These are phyloP conservation scores for Beauveria sp. DNA, from an alignment of 2,329 filamentous ascomycete species.

Conservation along the genomic window DNA sequence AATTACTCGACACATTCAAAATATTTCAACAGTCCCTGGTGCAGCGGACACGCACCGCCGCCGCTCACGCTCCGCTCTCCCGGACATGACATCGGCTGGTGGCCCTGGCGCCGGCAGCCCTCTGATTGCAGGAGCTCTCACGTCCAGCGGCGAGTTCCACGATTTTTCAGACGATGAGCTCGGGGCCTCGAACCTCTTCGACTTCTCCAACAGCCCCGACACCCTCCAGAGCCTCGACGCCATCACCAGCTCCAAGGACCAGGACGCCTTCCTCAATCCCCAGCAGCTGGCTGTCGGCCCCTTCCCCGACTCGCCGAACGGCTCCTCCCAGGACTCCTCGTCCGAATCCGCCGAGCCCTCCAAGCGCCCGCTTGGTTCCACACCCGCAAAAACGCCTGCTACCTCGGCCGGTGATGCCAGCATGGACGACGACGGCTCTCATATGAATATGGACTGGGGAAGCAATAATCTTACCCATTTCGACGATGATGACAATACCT, in stretches of 20 bases:
- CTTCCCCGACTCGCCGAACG: slow-evolving; percentile 34
- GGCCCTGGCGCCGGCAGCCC: slow-evolving; percentile 27
- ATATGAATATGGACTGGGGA: slow-evolving; percentile 37
- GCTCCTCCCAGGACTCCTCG: slow-evolving; percentile 40
- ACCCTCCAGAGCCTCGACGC: slow-evolving; percentile 27
- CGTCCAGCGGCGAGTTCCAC: slow-evolving; percentile 29
- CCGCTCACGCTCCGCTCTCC: slow-evolving; percentile 15
- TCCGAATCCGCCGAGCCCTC: slow-evolving; percentile 43
- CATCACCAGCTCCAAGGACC: slow-evolving; percentile 21
- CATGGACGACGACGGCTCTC: slow-evolving; percentile 34
- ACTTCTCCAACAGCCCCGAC: slow-evolving; percentile 30
- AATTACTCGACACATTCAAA: neutral
- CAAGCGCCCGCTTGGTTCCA: slow-evolving; percentile 38
- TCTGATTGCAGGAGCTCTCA: slow-evolving; percentile 30
- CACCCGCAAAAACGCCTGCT: slow-evolving; percentile 36
- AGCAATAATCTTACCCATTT: slow-evolving; percentile 24
- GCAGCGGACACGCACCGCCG: slow-evolving; percentile 15
- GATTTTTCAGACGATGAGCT: slow-evolving; percentile 32
- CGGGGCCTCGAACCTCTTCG: slow-evolving; percentile 24
- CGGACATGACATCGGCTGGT: slow-evolving; percentile 29
- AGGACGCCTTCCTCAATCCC: slow-evolving; percentile 25
- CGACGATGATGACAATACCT: slow-evolving; percentile 30
- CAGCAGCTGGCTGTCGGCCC: slow-evolving; percentile 29
- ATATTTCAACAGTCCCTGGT: neutral
- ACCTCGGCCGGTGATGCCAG: slow-evolving; percentile 31